These are phyloP conservation scores for Chalara sp. DNA, from an alignment of 2,329 filamentous ascomycete species.

Conservation along the genomic window DNA sequence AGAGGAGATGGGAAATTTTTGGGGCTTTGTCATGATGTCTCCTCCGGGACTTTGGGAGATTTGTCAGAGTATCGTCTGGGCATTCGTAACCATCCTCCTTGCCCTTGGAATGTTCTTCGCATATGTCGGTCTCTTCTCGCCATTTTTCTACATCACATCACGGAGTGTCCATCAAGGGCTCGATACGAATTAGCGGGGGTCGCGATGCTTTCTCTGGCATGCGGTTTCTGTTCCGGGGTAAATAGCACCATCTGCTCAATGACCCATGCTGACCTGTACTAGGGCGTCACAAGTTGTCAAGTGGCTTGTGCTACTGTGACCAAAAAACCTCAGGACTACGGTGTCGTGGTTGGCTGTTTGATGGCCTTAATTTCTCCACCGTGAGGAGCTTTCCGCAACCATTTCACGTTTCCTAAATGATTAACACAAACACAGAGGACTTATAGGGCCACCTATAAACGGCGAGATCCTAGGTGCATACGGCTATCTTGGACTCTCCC, in stretches of 20 bases:
- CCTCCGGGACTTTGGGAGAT: too few relatives aligned
- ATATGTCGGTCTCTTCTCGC: conserved; percentile 14
- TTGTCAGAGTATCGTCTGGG: too few relatives aligned
- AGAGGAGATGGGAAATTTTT: too few relatives aligned
- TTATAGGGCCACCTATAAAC: conserved; percentile 19
- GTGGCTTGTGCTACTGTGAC: conserved; percentile 14
- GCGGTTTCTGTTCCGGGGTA: conserved; percentile 15
- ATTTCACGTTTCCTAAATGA: not conserved
- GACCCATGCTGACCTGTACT: not conserved
- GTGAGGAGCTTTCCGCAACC: conserved; percentile 5
- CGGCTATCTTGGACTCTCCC: conserved; percentile 15
- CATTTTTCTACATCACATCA: conserved; percentile 15
- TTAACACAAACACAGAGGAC: conserved; percentile 5
- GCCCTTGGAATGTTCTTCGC: conserved; percentile 10
- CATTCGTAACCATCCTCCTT: not conserved
- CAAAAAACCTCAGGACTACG: conserved; percentile 14
- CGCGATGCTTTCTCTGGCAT: conserved; percentile 10
- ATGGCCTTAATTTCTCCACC: conserved; percentile 15
- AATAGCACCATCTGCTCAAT: conserved; percentile 1
- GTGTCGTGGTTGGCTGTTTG: conserved; percentile 15
- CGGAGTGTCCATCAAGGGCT: conserved; percentile 7
- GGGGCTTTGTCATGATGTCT: too few relatives aligned
- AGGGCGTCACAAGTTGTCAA: conserved; percentile 19
- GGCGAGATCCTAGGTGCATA: conserved; percentile 13
- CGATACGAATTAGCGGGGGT: conserved; percentile 9